Evolutionary conservation across 2,329 filamentous ascomycete species (phyloP).

Genomic region (Didymella lethalis): DNA sequence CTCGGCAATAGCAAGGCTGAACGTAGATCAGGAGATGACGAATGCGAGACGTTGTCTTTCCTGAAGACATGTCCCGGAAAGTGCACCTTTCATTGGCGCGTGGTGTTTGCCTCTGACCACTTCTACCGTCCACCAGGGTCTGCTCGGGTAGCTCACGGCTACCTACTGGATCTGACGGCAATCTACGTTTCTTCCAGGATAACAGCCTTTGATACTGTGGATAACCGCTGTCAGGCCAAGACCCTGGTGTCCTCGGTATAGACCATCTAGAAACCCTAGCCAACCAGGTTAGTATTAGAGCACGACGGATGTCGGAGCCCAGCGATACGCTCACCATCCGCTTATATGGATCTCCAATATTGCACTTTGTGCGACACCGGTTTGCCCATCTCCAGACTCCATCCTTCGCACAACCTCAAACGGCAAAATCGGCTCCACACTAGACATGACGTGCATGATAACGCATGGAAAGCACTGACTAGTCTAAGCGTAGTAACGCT

Average conservation of each 20-base stretch:
- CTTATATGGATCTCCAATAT: constrained; percentile 21
- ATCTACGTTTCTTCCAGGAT: constrained; percentile 3
- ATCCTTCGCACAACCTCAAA: constrained; percentile 10
- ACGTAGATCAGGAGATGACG: background rate
- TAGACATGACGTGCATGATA: constrained; percentile 24
- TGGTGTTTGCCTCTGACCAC: constrained; percentile 4
- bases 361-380: constrained; percentile 16
- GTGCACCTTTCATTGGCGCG: background rate
- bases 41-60: constrained; percentile 7
- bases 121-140: constrained; percentile 3
- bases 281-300: constrained; percentile 4
- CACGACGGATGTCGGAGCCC: background rate
- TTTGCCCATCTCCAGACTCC: constrained; percentile 13
- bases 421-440: constrained; percentile 11
- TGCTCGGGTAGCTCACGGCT: constrained; percentile 15
- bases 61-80: constrained; percentile 1
- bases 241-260: constrained; percentile 3
- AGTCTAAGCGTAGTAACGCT: constrained; percentile 11
- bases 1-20: constrained; percentile 9
- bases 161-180: constrained; percentile 5
- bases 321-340: constrained; percentile 20
- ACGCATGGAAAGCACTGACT: constrained; percentile 24
- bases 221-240: constrained; percentile 11
- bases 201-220: background rate
- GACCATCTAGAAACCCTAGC: constrained; percentile 4